Evolutionary conservation across 208 protist species (phyloP).

Genomic region (Naegleria fowleri): DNA sequence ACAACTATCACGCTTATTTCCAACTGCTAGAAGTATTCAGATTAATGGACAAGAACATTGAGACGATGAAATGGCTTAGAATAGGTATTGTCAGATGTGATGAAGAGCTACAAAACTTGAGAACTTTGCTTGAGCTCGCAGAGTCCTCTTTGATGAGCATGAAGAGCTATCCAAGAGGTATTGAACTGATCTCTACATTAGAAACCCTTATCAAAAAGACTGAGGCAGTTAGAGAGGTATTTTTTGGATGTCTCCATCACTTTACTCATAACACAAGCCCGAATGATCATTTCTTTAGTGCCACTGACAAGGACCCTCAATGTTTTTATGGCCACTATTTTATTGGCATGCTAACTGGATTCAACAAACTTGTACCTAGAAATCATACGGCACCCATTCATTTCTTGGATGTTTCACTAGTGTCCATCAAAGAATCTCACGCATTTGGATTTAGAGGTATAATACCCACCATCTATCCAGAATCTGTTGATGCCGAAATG

Average conservation of each 20-base stretch:
- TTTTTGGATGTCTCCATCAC: not conserved
- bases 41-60: not conserved
- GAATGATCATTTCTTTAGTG: not conserved
- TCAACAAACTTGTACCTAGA: not conserved
- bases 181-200: not conserved
- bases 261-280: not conserved
- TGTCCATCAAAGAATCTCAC: not conserved
- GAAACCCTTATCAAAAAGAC: not conserved
- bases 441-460: not conserved
- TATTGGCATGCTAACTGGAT: not conserved
- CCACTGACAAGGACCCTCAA: not conserved
- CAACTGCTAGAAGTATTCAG: not conserved
- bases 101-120: not conserved
- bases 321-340: not conserved
- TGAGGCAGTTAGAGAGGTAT: not conserved
- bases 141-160: not conserved
- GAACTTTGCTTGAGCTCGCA: not conserved
- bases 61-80: constrained; percentile 7
- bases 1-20: not conserved
- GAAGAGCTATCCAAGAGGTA: not conserved
- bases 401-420: not conserved
- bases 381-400: not conserved
- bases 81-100: not conserved
- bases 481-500: not conserved
- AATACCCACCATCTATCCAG: not conserved